A percentile compares a stretch with the other conserved stretches of the same genome.
These are phyloP conservation scores for Polyplosphaeria fusca DNA, from an alignment of 495 filamentous ascomycete genomes.

Conservation along the genomic window DNA sequence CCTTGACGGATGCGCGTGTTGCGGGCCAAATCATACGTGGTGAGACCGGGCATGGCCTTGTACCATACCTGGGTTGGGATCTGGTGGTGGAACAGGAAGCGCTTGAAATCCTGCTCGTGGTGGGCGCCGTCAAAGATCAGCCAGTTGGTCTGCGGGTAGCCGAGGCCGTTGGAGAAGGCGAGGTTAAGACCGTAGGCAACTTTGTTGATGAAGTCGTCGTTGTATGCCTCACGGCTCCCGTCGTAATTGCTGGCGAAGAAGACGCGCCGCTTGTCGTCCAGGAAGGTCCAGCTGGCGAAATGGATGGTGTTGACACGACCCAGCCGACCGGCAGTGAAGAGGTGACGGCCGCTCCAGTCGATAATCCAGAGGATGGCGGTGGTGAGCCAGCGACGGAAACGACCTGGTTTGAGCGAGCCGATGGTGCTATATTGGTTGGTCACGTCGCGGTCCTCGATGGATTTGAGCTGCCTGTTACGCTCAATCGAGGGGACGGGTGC, in stretches of 20 bases:
- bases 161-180: constrained; percentile 1
- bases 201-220: constrained; percentile 6
- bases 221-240: constrained; percentile 2
- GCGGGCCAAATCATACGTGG: constrained; percentile 2
- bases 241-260: constrained; percentile 4
- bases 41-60: constrained; percentile 4
- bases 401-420: constrained; percentile 15
- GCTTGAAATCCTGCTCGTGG: constrained; percentile 5
- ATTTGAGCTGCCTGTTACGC: constrained; percentile 8
- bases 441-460: constrained; percentile 10
- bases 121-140: constrained; percentile 1
- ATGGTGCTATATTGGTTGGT: constrained; percentile 15
- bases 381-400: constrained; percentile 12
- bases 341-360: constrained; percentile 12
- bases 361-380: constrained; percentile 10
- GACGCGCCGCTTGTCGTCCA: constrained; percentile 1
- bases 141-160: constrained; percentile 5
- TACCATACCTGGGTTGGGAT: constrained; percentile 6
- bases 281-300: constrained; percentile 5
- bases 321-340: constrained; percentile 9
- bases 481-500: constrained; percentile 14
- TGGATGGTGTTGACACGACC: constrained; percentile 6
- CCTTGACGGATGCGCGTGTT: constrained; percentile 2
- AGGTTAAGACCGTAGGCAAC: constrained; percentile 1
- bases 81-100: constrained; percentile 3